phyloP scores from a whole-genome alignment of 371 early-diverging fungal species.

The Zychaea mexicana region DNA sequence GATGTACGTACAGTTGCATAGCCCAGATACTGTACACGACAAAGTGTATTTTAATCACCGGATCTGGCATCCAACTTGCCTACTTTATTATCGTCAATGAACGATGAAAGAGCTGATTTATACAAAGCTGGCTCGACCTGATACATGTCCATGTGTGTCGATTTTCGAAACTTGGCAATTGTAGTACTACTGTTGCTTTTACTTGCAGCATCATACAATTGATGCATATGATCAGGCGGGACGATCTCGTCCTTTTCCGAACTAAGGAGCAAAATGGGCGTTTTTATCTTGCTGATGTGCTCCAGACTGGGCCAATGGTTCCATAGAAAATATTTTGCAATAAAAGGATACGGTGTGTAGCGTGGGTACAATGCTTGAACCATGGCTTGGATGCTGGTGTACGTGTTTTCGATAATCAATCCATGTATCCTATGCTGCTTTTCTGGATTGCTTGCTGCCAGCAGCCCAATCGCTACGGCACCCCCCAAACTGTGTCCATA shows the following conservation, averaged over 20 bases:
- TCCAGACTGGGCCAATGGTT: slow-evolving; percentile 41
- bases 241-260: slow-evolving; percentile 42
- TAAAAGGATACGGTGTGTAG: slow-evolving; percentile 42
- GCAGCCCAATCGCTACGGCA: slow-evolving; percentile 30
- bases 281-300: slow-evolving; percentile 11
- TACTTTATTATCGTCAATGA: slow-evolving; percentile 6
- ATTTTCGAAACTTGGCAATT: slow-evolving; percentile 19
- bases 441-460: slow-evolving; percentile 1
- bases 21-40: too few species aligned
- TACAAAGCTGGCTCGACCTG: slow-evolving; percentile 10
- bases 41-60: too few species aligned
- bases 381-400: slow-evolving; percentile 41
- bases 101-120: slow-evolving; percentile 6
- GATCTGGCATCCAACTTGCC: too few species aligned
- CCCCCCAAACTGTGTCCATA: slow-evolving; percentile 51
- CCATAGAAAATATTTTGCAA: slow-evolving; percentile 38
- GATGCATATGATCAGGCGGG: slow-evolving; percentile 30
- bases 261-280: slow-evolving; percentile 38
- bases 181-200: not conserved
- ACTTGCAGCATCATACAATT: slow-evolving; percentile 14
- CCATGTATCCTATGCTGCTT: slow-evolving; percentile 15
- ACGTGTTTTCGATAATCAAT: slow-evolving; percentile 49
- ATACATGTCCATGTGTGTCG: slow-evolving; percentile 37
- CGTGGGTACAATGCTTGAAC: slow-evolving; percentile 39
- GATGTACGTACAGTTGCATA: too few species aligned